Base-by-base conservation (phyloP, 2,329 filamentous ascomycete species). In the Penicillium sp. region DNA sequence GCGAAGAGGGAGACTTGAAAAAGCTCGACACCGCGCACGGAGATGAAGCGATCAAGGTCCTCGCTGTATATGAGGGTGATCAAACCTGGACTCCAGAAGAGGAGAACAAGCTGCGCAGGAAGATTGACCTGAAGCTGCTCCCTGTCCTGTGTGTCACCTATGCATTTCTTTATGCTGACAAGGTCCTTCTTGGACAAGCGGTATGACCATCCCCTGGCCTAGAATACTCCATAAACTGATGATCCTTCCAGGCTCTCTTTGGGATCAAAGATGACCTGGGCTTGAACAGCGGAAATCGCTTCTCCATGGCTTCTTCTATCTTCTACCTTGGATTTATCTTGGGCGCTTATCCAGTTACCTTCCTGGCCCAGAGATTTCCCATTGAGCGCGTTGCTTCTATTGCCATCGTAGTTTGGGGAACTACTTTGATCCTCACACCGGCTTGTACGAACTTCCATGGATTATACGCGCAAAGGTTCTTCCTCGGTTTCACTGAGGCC, bases 401-500 rank as follows among this genome's bases (percentile, higher is more conserved):
- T 71, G 21, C 80, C 77, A 0, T 69, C 73, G 3, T 70, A 65
- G 1, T 79, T 13, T 50, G 47, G 47, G 47, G 47, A 6, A 25
- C 33, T 6, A 50, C 47, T 9, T 21, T 50, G 47, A 50, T 50
- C 6, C 4, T 25, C 17, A 50, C 47, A 0, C 47, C 47, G 3
- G 47, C 47, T 12, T 50, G 77, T 59, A 67, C 63, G 5, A 72
- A 71, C 23, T 79, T 74, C 56, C 69, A 64, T 25, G 71, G 69
- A 2, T 59, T 81, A 1, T 76, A 74, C 29, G 78, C 73, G 0
- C 80, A 84, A 62, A 71, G 82, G 4, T 85, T 86, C 73, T 80
- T 83, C 49, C 75, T 86, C 1, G 84, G 84, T 0, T 75, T 84
- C 6, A 68, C 86, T 1, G 84, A 86, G 64, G 77, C 76, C 3